Evolutionary conservation across 176 grass and related monocot species (phyloP).

Genomic region (Dactylis glomerata): DNA sequence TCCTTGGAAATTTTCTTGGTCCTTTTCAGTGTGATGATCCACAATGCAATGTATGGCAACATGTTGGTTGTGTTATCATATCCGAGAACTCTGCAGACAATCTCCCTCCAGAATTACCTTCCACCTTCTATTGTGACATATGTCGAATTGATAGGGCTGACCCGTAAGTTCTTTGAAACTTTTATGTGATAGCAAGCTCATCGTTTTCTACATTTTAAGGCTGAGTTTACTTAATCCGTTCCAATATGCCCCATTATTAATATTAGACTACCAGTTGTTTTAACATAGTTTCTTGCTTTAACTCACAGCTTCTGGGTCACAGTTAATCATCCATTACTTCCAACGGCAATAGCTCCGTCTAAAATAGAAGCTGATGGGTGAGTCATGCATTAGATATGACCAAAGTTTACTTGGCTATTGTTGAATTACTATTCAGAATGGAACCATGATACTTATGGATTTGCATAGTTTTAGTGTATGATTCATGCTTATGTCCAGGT

Average conservation of each 20-base stretch:
- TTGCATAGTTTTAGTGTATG: conserved; percentile 26
- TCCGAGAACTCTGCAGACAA: conserved; percentile 57
- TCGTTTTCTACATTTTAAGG: not conserved
- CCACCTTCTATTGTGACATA: conserved; percentile 72
- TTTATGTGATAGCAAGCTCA: not conserved
- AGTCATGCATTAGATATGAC: conserved; percentile 41
- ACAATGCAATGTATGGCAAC: conserved; percentile 70
- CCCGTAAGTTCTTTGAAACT: conserved; percentile 61
- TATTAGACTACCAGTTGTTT: conserved; percentile 12
- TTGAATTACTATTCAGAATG: not conserved
- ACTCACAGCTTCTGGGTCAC: conserved; percentile 78
- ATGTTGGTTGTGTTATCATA: conserved; percentile 73
- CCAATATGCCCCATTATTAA: not conserved
- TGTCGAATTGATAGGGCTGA: conserved; percentile 86
- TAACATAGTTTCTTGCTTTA: conserved; percentile 38
- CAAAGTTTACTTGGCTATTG: not conserved
- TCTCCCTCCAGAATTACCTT: conserved; percentile 45
- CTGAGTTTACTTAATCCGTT: not conserved
- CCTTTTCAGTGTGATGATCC: conserved; percentile 72
- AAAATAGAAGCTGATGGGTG: conserved; percentile 52
- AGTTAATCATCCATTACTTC: conserved; percentile 52
- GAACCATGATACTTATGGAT: conserved; percentile 33
- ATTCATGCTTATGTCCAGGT: conserved; percentile 54
- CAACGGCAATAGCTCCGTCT: conserved; percentile 50
- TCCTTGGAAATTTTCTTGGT: conserved; percentile 9